phyloP scores from a whole-genome alignment of 1,284 basidiomycete species.

The Xerocomus nothofagi region DNA sequence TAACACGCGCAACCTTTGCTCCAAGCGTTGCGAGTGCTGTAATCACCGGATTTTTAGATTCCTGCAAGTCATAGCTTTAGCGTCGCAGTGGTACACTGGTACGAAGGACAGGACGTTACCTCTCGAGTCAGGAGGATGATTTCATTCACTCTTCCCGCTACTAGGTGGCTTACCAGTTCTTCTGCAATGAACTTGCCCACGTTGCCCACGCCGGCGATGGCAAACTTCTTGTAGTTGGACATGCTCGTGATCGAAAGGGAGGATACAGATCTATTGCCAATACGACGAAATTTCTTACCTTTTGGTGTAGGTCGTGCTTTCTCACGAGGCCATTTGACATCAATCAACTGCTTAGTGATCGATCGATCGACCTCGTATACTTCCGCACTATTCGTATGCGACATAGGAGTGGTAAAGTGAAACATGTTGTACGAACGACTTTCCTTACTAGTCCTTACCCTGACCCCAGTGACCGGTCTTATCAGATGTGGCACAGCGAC shows the following conservation, averaged over 20 bases:
- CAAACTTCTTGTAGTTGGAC: constrained; percentile 1
- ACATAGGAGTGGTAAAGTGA: too few relatives aligned
- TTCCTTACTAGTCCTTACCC: too few relatives aligned
- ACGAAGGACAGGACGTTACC: not conserved
- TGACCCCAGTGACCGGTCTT: too few relatives aligned
- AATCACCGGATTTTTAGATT: not conserved
- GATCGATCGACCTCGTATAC: too few relatives aligned
- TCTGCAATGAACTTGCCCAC: constrained; percentile 2
- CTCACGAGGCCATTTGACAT: not conserved
- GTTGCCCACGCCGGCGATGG: constrained; percentile 1
- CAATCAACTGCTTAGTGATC: too few relatives aligned
- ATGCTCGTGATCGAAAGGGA: not conserved
- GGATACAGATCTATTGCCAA: not conserved
- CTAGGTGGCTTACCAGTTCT: not conserved
- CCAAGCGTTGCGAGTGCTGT: not conserved
- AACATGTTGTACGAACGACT: too few relatives aligned
- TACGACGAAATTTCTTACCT: not conserved
- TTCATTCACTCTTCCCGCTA: not conserved
- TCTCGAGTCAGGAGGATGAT: constrained; percentile 2
- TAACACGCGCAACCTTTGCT: not conserved
- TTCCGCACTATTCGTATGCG: too few relatives aligned
- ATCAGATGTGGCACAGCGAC: too few relatives aligned
- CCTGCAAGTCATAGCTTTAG: not conserved
- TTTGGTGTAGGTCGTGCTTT: not conserved
- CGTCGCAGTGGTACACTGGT: not conserved